Base-by-base conservation (phyloP, 108 stramenopile genomes). In the Cyclotella baltica region DNA sequence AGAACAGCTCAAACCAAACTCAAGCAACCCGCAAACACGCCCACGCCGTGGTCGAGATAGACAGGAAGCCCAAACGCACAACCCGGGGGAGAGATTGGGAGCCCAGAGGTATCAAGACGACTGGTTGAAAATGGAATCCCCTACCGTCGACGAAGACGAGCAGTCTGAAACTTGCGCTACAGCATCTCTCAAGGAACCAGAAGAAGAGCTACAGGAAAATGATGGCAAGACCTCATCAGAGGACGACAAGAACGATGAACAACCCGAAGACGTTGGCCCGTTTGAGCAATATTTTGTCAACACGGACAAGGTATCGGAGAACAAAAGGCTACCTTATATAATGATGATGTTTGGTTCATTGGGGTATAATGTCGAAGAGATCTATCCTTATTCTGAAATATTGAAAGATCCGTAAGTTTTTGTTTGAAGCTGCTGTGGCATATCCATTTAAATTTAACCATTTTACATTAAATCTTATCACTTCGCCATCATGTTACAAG, bases 231-330 rank as follows among this genome's bases (percentile, higher is more conserved):
- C 10, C 40, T 11, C 40, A 43, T 43, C n/a, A 13, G 40, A 43
- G 40, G 13, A 43, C 40, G 52, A 4, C 11, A n/a, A n/a, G 52
- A 4, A 53, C n/a, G 52, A 13, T n/a, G 52, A n/a, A 4, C 13
- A 13, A 20, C 15, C n/a, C 11, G 52, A 20, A 20, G n/a, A 20
- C n/a, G 52, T 15, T 15, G 52, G 52, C 11, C 52, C 52, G 52
- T 53, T 53, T 53, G 52, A 53, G 52, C 11, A 13, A 53, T 53
- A 53, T 20, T 53, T 53, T 53, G n/a, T 53, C 15, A 53, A 53
- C 20, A 53, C 52, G n/a, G 20, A 53, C 19, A 53, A 53, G 9
- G 52, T 53, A 4, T 8, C 52, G 15, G 52, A 53, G 20, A 53
- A 53, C 4, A 53, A 53, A 20, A 53, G 52, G 20, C 20, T 53